Evolutionary conservation across 73 alveolate genomes (phyloP), one percentile per base, ranked within the genome.

Genomic region (Paramecium caudatum): DNA sequence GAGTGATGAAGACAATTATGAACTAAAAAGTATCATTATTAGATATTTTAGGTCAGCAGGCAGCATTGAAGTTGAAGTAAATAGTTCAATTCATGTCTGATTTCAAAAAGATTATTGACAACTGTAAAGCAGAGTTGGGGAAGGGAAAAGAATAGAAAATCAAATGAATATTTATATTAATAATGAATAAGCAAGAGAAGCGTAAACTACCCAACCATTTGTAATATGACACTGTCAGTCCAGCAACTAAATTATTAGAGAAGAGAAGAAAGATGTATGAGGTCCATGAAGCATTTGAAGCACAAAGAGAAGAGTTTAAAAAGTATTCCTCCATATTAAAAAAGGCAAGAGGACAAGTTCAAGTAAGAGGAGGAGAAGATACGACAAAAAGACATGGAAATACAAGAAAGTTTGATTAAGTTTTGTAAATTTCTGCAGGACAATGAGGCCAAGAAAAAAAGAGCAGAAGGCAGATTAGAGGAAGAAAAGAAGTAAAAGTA

Each of bases 211-310:
- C 93, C 15, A 86, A 81, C 46, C 93, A 86, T 43, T 62, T 86
- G 37, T 86, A 86, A 46, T 86, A 62, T 62, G 99, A 96, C 82
- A 91, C 98, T n/a, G 94, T 95, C 25, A 93, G 98, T 12, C 95
- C 98, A 41, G 97, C 99, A 0, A 96, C 99, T 46, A 92, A 92
- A 80, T 94, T 96, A 46, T 91, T 96, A 13, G 99, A 96, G 85
- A 96, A 95, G 90, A 68, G 99, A 37, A 92, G 98, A 82, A 94
- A 91, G 82, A 96, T 96, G 99, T 95, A 96, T 80, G 98, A 96
- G 61, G 93, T 95, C n/a, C 97, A 96, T 90, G 99, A 96, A 83
- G 98, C 98, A 15, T 91, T 96, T 36, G 97, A 96, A 86, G 93
- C 91, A 70, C 91, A 96, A 47, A 96, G 95, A 90, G 97, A 96